These are phyloP conservation scores for Colletotrichum sidae DNA, from an alignment of 2,329 filamentous ascomycete genomes.

Conservation along the genomic window DNA sequence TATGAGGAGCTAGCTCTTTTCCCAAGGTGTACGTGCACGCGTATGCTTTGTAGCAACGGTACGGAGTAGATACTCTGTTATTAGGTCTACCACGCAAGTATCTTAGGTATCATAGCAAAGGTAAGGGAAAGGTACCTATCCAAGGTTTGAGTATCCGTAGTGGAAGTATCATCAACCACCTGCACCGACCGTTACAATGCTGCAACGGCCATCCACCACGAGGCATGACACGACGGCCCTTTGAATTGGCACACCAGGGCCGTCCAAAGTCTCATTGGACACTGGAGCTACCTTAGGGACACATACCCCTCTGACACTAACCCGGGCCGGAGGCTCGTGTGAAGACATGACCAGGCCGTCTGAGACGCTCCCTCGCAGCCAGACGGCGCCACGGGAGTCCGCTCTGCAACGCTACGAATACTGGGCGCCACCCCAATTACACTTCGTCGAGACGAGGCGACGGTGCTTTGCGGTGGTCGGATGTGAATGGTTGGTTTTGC, in stretches of 20 bases:
- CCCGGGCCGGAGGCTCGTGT: conserved; percentile 23
- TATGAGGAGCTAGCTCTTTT: no score
- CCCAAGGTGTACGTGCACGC: no score
- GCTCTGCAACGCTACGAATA: conserved; percentile 15
- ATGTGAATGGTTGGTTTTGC: neutral
- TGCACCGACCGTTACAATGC: conserved; percentile 3
- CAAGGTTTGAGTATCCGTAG: no score
- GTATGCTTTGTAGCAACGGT: no score
- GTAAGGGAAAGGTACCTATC: no score
- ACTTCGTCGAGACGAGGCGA: neutral
- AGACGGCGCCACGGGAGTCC: conserved; percentile 22
- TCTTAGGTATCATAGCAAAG: no score
- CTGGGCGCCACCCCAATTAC: conserved; percentile 26
- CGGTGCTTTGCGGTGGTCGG: neutral
- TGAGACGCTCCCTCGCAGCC: conserved; percentile 26
- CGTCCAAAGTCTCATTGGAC: conserved; percentile 2
- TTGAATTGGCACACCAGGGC: conserved; percentile 2
- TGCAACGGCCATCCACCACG: conserved; percentile 13
- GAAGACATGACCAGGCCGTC: conserved; percentile 18
- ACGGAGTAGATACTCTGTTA: no score
- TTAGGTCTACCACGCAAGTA: no score
- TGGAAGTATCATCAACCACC: conserved; percentile 11
- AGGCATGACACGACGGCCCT: conserved; percentile 19
- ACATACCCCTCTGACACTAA: conserved; percentile 3
- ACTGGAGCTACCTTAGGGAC: neutral